phyloP scores from a whole-genome alignment of 2,329 filamentous ascomycete species.

The Cladosporium halotolerans region DNA sequence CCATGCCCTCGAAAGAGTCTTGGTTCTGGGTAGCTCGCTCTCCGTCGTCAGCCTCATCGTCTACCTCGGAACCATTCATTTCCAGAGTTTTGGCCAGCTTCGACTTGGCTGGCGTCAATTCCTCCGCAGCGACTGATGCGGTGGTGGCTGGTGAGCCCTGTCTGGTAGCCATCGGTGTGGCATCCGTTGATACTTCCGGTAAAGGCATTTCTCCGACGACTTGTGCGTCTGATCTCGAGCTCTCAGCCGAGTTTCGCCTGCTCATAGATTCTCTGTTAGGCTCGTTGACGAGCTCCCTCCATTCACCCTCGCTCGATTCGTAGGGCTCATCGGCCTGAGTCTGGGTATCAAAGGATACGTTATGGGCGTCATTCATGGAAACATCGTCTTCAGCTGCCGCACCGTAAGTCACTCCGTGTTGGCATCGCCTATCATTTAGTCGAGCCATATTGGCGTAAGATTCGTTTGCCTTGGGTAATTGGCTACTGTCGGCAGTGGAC shows the following conservation, averaged over 20 bases:
- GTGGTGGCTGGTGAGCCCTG: constrained; percentile 19
- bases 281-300: constrained; percentile 9
- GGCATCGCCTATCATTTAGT: no score
- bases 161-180: constrained; percentile 16
- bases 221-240: constrained; percentile 12
- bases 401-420: neutral
- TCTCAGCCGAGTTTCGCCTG: constrained; percentile 13
- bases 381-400: neutral
- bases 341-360: neutral
- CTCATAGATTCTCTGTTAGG: neutral
- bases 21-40: constrained; percentile 12
- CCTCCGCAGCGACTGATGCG: constrained; percentile 19
- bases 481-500: neutral
- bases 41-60: constrained; percentile 22
- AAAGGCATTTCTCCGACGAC: constrained; percentile 11
- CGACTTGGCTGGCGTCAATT: constrained; percentile 11
- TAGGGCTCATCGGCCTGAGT: neutral
- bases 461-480: neutral
- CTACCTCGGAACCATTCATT: constrained; percentile 17
- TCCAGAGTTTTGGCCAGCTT: neutral
- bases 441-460: neutral
- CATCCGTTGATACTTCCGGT: constrained; percentile 14
- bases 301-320: constrained; percentile 11
- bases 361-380: neutral
- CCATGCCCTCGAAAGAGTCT: constrained; percentile 9